A percentile compares a stretch with the other conserved stretches of the same genome.
Evolutionary conservation across 805 yeast genomes (phyloP).

Genomic region (Kazachstania martiniae): DNA sequence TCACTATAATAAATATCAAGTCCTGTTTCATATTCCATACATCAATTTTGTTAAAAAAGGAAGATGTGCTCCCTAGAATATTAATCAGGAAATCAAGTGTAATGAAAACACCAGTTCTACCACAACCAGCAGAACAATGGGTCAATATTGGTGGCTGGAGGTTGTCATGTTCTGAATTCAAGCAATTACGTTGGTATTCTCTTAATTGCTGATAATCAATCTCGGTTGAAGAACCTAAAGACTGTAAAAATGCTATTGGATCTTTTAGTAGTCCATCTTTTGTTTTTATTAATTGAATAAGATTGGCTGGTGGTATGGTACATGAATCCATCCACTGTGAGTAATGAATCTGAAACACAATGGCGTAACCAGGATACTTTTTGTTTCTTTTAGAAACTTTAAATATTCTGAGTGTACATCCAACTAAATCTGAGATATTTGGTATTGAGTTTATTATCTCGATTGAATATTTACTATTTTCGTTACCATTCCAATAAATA

Average conservation of each 20-base stretch:
- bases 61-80: constrained; percentile 24
- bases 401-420: constrained; percentile 27
- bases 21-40: constrained; percentile 37
- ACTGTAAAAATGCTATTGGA: too few relatives aligned
- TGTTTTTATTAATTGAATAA: constrained; percentile 7
- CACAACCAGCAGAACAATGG: constrained; percentile 97
- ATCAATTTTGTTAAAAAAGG: constrained; percentile 30
- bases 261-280: constrained; percentile 21
- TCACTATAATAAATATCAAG: constrained; percentile 47
- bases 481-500: constrained; percentile 57
- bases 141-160: constrained; percentile 44
- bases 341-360: constrained; percentile 61
- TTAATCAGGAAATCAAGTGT: constrained; percentile 44
- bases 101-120: constrained; percentile 85
- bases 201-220: not conserved
- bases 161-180: constrained; percentile 1
- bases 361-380: constrained; percentile 10
- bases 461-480: constrained; percentile 19
- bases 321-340: constrained; percentile 81
- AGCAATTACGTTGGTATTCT: constrained; percentile 2
- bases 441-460: constrained; percentile 27
- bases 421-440: constrained; percentile 22
- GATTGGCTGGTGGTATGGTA: constrained; percentile 30
- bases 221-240: not conserved
- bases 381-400: constrained; percentile 8